Evolutionary conservation across 176 grass and related monocot species (phyloP).

Genomic region (Chloris gayana): DNA sequence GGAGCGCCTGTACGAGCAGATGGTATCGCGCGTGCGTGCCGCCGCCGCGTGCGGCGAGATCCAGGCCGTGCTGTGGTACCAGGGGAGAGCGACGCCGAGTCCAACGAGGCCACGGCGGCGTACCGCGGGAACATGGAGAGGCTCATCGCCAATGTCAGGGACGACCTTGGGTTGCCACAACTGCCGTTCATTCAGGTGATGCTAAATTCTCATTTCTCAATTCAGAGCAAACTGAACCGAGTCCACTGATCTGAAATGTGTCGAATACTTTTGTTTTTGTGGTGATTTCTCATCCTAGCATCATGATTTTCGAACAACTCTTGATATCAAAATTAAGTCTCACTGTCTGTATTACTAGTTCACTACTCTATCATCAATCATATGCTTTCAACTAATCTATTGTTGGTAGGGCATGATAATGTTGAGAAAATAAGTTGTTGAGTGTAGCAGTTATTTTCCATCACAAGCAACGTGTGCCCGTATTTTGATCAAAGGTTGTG

Average conservation of each 20-base stretch:
- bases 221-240: slow-evolving; percentile 2
- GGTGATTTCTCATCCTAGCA: background rate
- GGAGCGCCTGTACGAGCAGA: slow-evolving; percentile 69
- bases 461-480: background rate
- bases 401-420: background rate
- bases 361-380: no score
- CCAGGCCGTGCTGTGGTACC: slow-evolving; percentile 87
- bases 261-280: background rate
- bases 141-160: slow-evolving; percentile 66
- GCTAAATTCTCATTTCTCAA: background rate
- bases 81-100: slow-evolving; percentile 80
- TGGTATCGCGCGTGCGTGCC: slow-evolving; percentile 61
- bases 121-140: slow-evolving; percentile 64
- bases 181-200: slow-evolving; percentile 93
- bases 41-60: slow-evolving; percentile 58
- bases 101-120: slow-evolving; percentile 38
- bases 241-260: background rate
- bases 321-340: background rate
- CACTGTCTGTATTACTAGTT: no score
- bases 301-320: background rate
- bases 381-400: no score
- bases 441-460: background rate
- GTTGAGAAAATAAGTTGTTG: background rate
- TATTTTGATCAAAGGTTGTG: slow-evolving; percentile 29
- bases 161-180: slow-evolving; percentile 58